Conservation (phyloP, 2,329 filamentous ascomycete species). For the Xylariomycetidae sp. region DNA sequence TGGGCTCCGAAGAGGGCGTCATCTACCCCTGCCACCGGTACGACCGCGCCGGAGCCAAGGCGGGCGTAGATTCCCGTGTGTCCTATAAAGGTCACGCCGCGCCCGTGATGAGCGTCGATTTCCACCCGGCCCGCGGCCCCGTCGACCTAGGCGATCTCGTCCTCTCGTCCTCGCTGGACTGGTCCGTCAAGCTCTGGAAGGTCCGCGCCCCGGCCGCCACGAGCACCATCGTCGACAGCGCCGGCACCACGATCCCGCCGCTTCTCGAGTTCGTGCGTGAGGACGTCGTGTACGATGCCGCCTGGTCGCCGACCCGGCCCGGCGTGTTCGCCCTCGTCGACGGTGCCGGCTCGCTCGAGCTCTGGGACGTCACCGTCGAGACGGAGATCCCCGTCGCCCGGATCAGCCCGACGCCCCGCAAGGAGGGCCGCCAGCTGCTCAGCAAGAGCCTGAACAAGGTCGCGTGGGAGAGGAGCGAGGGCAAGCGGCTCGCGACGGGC, state of each 20-base stretch:
- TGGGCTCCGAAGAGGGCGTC: conserved; percentile 92
- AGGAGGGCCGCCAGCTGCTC: conserved; percentile 63
- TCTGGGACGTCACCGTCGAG: conserved; percentile 93
- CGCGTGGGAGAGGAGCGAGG: conserved; percentile 88
- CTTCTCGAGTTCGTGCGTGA: conserved; percentile 89
- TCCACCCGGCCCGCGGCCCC: conserved; percentile 87
- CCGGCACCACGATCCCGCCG: conserved; percentile 57
- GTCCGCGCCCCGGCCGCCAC: conserved; percentile 75
- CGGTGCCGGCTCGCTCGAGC: conserved; percentile 83
- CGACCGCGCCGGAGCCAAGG: conserved; percentile 94
- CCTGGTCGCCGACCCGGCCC: conserved; percentile 91
- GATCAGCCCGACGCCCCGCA: conserved; percentile 63
- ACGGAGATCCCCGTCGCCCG: conserved; percentile 86
- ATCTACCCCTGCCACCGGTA: conserved; percentile 97
- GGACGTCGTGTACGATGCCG: conserved; percentile 93
- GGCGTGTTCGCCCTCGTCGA: conserved; percentile 94
- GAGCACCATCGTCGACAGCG: conserved; percentile 49
- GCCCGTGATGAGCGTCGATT: conserved; percentile 92
- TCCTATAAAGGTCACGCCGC: conserved; percentile 87
- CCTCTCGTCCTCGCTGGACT: conserved; percentile 87
- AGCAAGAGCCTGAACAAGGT: conserved; percentile 90
- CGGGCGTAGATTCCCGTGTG: conserved; percentile 84
- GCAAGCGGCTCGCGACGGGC: conserved; percentile 80
- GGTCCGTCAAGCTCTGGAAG: conserved; percentile 97
- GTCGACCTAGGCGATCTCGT: conserved; percentile 93